phyloP scores from a whole-genome alignment of 2,329 filamentous ascomycete genomes.

The Davidsoniella neocaledoniae region DNA sequence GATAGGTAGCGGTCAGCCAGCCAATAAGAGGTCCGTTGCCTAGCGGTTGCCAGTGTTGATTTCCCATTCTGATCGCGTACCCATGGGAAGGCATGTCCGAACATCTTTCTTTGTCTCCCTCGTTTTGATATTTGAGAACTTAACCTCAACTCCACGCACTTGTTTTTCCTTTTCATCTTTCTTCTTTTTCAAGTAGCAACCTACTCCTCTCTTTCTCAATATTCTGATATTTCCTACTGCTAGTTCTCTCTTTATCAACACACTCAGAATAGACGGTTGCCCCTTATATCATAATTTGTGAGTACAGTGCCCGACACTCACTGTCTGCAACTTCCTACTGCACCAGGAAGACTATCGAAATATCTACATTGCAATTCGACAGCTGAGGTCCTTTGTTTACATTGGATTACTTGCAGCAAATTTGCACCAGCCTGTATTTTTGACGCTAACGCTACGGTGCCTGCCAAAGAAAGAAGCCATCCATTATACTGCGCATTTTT shows the following conservation, averaged over 20 bases:
- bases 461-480: too few species aligned
- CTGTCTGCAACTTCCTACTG: neutral
- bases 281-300: neutral
- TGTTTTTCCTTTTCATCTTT: constrained; percentile 7
- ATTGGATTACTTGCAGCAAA: neutral
- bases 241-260: constrained; percentile 3
- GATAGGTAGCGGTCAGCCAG: constrained; percentile 3
- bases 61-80: constrained; percentile 12
- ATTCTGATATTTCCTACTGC: neutral
- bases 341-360: neutral
- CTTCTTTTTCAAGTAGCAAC: constrained; percentile 5
- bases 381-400: too few species aligned
- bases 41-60: constrained; percentile 39
- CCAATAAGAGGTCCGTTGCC: constrained; percentile 38
- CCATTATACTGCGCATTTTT: neutral
- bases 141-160: constrained; percentile 11
- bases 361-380: too few species aligned
- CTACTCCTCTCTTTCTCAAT: neutral
- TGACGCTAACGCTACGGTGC: too few species aligned
- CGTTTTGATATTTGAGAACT: constrained; percentile 9
- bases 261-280: constrained; percentile 2
- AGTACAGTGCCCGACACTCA: neutral
- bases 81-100: constrained; percentile 13
- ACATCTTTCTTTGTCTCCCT: constrained; percentile 13
- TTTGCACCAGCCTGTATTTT: neutral